Evolutionary conservation across 768 basidiomycete genomes (phyloP), one percentile per base, ranked within the genome.

Genomic region (Xerocomus brunneocitrinus): DNA sequence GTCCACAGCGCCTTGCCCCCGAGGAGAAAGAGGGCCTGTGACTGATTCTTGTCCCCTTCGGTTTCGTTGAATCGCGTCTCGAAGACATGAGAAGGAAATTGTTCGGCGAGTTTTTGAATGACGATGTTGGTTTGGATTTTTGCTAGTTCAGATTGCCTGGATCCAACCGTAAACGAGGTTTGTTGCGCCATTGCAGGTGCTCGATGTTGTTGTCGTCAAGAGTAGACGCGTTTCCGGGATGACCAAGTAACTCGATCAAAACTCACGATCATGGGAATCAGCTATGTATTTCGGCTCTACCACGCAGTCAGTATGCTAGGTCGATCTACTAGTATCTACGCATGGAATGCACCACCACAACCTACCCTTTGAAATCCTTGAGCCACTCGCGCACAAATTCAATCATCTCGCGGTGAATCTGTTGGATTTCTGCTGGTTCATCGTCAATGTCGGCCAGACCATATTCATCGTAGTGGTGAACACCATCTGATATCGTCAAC

Each of bases 1-100:
- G 97, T 99, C 97, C 97, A 99, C 28, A 98, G 71, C 0, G 89
- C 80, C 67, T 91, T 92, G n/a, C 91, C 92, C 36, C 93, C 93
- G 14, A 97, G 73, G 8, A 94, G 77, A 71, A 95, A 95, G 16
- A 97, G 76, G n/a, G 83, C 81, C 58, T 91, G 87, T 1, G 86
- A 83, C 70, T 95, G 91, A 63, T 97, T 94, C 64, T 89, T 88
- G 73, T 98, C 95, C 4, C 76, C 95, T 64, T 73, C 83, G 3
- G 85, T 92, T 22, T 81, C 86, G 77, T 84, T 85, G 68, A 79
- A 81, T 32, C 73, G 72, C 36, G 85, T 77, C 28, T 73, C 71
- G 68, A 85, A 82, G 7, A 67, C 53, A 38, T 73, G 61, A 12
- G 65, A 62, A 9, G 89, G 84, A 67, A 83, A 83, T 4, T 76